Base-by-base conservation (phyloP, 805 yeast genomes). In the Kluyveromyces aestuarii region DNA sequence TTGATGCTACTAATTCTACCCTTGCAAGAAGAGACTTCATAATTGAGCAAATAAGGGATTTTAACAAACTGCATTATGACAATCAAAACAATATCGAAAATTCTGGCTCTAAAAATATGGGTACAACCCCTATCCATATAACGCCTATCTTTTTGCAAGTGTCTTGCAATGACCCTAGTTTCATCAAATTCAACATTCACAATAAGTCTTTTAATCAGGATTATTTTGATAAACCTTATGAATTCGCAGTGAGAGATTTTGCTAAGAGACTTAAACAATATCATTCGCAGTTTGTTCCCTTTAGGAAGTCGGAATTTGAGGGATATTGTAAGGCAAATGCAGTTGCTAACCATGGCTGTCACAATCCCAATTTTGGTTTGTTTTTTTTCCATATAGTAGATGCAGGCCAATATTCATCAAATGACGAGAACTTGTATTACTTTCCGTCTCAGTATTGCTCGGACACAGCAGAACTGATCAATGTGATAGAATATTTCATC, bases 191-290 rank as follows among this genome's bases (percentile, higher is more conserved):
- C 62, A 84, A 84, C 63, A 80, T 83, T 47, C 80, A 77, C 55
- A 77, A 79, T 46, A 84, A 84, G 61, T 75, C 88, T 0, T 70
- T 67, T 47, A 82, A 81, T 58, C 73, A 72, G 37, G 90, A 84
- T 60, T 84, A 84, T 61, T 66, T 61, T 47, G 74, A 74, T 43
- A 69, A 71, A 53, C 75, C 78, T 41, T 76, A 79, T 54, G 72
- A 72, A 35, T 59, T 59, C 7, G 80, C 88, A 3, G 73, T 82
- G 16, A 54, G 65, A 3, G 89, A 83, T 66, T 84, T 84, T 57
- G 70, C 80, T 40, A 69, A 70, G 46, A 71, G 90, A 53, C 68
- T 82, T 10, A 64, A 70, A 40, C 73, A 75, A 53, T 84, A 84
- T 62, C 51, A 56, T 25, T 52, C 58, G 1, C 68, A 63, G 42